Base-by-base conservation (phyloP, 257 asterid genomes). In the Solanum appendiculatum region DNA sequence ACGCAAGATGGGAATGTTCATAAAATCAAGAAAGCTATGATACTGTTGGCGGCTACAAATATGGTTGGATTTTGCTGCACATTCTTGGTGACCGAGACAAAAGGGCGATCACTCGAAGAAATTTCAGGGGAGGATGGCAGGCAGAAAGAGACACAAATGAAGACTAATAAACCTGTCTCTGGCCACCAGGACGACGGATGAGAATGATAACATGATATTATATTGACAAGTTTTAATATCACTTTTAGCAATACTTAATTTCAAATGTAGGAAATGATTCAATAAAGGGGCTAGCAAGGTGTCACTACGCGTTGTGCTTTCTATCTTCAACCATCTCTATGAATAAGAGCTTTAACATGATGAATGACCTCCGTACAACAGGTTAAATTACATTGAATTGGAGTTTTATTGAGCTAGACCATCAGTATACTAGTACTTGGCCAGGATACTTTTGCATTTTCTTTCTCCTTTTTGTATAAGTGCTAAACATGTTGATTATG, bases 31-130 rank as follows among this genome's bases (percentile, higher is more conserved):
- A 80, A 10, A 80, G 27, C 85, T 7, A 80, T 80, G 85, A 16
- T 80, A 48, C 42, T 40, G 89, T 89, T 1, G 95, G 94, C 2
- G 86, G 88, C 23, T 92, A 93, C 5, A 85, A 93, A 91, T 54
- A 88, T 85, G 4, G 27, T 91, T 2, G 95, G 95, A n/a, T 85
- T 92, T 88, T 2, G 91, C 63, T 91, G 90, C 74, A 92, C 95
- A 5, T 73, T 92, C 23, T 84, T 92, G 87, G 94, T 92, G 86
- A 93, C 95, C 0, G 95, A 92, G 77, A 85, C 95, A 0, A 92
- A 89, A 14, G 95, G 94, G 0, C 80, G 63, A 44, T 92, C 94
- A 2, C 86, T 91, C 37, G 94, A 92, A 89, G 93, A 91, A 23
- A 88, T 89, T 88, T 89, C 95, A 11, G 34, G 68, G 13, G 95